Base-by-base conservation (phyloP, 2,329 filamentous ascomycete species). In the Simplicillium aogashimaense region DNA sequence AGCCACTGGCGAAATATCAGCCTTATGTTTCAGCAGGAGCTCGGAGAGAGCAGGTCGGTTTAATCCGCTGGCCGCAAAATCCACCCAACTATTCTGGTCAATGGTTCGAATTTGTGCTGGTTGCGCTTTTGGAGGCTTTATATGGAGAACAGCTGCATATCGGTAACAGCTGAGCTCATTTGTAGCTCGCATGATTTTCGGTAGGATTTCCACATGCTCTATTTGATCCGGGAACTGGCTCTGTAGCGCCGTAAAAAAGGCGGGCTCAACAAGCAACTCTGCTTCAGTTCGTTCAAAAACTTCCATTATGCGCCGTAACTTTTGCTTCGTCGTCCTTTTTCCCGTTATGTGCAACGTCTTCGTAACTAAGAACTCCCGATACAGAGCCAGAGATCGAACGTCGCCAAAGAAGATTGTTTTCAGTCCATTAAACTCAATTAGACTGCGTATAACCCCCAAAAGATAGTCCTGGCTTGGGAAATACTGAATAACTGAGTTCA, bases 111-210 rank as follows among this genome's bases (percentile, higher is more conserved):
- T n/a, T n/a, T n/a, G n/a, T n/a, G n/a, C n/a, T n/a, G n/a, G n/a
- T n/a, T n/a, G n/a, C n/a, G n/a, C n/a, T n/a, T n/a, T n/a, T n/a
- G n/a, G n/a, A n/a, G n/a, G n/a, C 11, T 17, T 8, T 29, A 57
- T 33, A 39, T 56, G 46, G 0, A 58, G 16, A 1, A 56, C 48
- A 7, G 51, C 55, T 1, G 48, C 47, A 35, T 55, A 58, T 2
- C 54, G 53, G 32, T 55, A 57, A 5, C 36, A 44, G 40, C 49
- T 55, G 9, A 58, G 46, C 30, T 58, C 55, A 20, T 57, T 57
- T 10, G 49, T 52, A 0, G 53, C 53, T 9, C 36, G 18, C 50
- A 58, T 53, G 7, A 14, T 39, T 42, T 57, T 58, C 7, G 54
- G 54, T 0, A 57, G 13, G 12, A 58, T 50, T 31, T 56, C 54